Evolutionary conservation across 179 eudicot genomes (phyloP), one percentile per base, ranked within the genome.

Genomic region (Corrigiola litoralis): DNA sequence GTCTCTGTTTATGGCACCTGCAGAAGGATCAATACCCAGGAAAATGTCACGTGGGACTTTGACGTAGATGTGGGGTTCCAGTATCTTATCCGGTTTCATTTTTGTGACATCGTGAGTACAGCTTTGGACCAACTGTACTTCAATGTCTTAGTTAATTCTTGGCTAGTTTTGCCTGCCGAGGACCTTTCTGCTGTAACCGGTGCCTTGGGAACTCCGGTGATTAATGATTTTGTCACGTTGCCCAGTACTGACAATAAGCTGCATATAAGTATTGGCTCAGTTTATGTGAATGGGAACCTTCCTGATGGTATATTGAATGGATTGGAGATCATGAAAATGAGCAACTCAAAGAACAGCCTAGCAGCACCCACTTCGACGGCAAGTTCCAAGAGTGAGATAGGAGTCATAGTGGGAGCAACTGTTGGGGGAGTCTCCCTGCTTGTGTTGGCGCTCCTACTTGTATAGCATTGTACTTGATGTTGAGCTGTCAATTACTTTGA

Each of bases 1-100:
- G 50, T 32, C 28, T 69, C 72, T 55, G 96, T 89, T 14, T 89
- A 89, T 63, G 96, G 94, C 17, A 85, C 95, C 44, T 81, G 81
- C 14, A 77, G 75, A 14, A 71, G 56, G 68, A 87, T 87, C 95
- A 71, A 71, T 44, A 66, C 80, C 2, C 34, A 47, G 25, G 66
- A 29, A 49, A 75, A 85, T 1, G 73, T 85, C 33, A 78, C 90
- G 4, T 85, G 87, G 90, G 82, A 62, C 23, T 77, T 82, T 14
- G 14, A 52, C 8, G 83, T 82, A 58, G 85, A 75, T 11, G 66
- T 69, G 0, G 67, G 73, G 38, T 85, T 72, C 69, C 76, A 75
- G 62, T 85, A 85, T 65, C 71, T 85, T 50, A 64, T 82, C 34
- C 73, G 89, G 31, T 72, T 73, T 24, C 89, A 85, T 58, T 80